Evolutionary conservation across 345 rosid species (phyloP).

Genomic region (Gossypium turneri): DNA sequence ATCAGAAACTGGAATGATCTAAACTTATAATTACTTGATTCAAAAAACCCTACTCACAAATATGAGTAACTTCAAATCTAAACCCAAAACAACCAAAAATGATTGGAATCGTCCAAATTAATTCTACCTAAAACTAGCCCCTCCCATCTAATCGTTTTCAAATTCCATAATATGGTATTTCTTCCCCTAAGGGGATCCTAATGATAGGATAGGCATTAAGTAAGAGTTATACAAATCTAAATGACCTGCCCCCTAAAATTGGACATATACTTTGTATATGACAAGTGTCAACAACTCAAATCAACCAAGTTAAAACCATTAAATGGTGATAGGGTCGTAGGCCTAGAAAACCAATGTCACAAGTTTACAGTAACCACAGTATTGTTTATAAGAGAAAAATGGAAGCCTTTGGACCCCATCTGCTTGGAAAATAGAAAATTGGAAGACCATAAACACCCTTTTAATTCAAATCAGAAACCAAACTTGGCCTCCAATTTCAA

Average conservation of each 20-base stretch:
- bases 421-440: not conserved
- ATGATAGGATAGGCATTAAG: no score
- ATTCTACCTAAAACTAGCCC: no score
- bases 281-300: not conserved
- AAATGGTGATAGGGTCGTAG: not conserved
- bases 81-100: no score
- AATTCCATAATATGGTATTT: no score
- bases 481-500: not conserved
- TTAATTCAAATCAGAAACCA: not conserved
- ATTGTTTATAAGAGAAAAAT: not conserved
- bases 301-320: not conserved
- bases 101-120: no score
- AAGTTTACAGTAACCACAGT: not conserved
- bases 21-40: no score
- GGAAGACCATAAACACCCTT: not conserved
- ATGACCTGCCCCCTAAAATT: not conserved
- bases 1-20: not conserved
- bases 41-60: no score
- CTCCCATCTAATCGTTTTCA: no score
- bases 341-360: not conserved
- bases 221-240: not conserved
- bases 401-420: not conserved
- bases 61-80: no score
- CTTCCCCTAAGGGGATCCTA: no score
- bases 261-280: not conserved